Evolutionary conservation across 768 basidiomycete genomes (phyloP).

Genomic region (Agaricus sinodeliciosus): DNA sequence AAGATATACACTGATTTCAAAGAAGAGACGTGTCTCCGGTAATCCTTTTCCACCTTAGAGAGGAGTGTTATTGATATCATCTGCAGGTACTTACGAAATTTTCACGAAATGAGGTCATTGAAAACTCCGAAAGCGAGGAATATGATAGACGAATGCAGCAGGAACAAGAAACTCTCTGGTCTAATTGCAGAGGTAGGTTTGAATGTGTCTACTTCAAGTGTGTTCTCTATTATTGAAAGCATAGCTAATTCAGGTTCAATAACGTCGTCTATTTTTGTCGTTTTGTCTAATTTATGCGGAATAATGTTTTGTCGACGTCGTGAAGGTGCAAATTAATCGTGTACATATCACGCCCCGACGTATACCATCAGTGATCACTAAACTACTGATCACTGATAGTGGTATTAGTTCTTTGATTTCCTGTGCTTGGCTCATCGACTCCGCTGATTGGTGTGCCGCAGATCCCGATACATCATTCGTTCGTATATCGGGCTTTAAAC

Average conservation of each 20-base stretch:
- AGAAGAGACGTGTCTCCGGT: conserved; percentile 70
- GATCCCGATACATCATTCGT: background rate
- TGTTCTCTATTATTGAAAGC: background rate
- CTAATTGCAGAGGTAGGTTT: conserved; percentile 31
- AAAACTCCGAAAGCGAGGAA: conserved; percentile 46
- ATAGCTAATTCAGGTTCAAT: conserved; percentile 1
- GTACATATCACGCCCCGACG: too few species aligned
- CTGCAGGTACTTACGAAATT: conserved; percentile 56
- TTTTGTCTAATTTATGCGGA: too few species aligned
- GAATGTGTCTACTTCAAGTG: background rate
- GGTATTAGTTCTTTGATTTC: too few species aligned
- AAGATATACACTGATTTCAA: conserved; percentile 70
- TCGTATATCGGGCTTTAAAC: too few species aligned
- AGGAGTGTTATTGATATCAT: background rate
- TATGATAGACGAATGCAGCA: conserved; percentile 57
- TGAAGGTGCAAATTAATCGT: too few species aligned
- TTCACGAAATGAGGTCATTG: conserved; percentile 43
- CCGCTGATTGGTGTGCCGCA: background rate
- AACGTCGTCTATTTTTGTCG: background rate
- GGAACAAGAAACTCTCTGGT: conserved; percentile 45
- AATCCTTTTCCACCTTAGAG: conserved; percentile 1
- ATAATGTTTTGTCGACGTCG: too few species aligned
- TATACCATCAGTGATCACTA: too few species aligned
- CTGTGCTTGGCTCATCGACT: background rate
- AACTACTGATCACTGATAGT: too few species aligned